phyloP scores from a whole-genome alignment of 352 stramenopile species.

The Phytophthora uliginosa region DNA sequence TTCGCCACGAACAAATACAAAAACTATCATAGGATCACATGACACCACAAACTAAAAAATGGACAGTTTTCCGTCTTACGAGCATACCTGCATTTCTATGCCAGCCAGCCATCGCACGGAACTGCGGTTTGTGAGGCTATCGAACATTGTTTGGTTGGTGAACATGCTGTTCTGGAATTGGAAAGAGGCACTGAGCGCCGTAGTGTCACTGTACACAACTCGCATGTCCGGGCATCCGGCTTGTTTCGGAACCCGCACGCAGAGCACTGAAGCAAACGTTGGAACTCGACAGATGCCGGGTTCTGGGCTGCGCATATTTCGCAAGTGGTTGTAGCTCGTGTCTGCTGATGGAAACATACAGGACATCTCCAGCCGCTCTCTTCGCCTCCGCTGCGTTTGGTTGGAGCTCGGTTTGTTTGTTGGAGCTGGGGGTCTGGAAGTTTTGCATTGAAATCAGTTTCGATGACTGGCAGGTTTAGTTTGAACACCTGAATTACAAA shows the following conservation, averaged over 20 bases:
- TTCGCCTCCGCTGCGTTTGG: conserved; percentile 11
- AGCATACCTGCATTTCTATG: conserved; percentile 8
- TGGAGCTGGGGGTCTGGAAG: conserved; percentile 4
- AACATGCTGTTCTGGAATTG: conserved; percentile 10
- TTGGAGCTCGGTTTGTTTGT: conserved; percentile 9
- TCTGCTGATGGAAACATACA: conserved; percentile 82
- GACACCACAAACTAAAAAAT: conserved; percentile 5
- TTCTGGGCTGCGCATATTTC: conserved; percentile 86
- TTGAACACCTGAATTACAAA: conserved; percentile 30
- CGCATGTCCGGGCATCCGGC: conserved; percentile 46
- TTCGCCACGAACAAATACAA: conserved; percentile 84
- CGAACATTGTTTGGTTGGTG: conserved; percentile 28
- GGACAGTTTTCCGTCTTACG: background rate
- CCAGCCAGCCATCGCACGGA: conserved; percentile 28
- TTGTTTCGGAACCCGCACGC: conserved; percentile 79
- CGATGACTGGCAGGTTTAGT: conserved; percentile 36
- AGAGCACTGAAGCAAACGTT: conserved; percentile 67
- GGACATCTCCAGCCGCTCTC: conserved; percentile 60
- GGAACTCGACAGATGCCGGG: conserved; percentile 58
- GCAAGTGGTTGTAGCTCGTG: conserved; percentile 48
- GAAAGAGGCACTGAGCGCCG: conserved; percentile 3
- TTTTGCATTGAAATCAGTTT: conserved; percentile 33
- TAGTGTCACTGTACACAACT: conserved; percentile 68
- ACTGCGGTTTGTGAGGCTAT: conserved; percentile 4
- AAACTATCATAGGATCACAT: conserved; percentile 60